Conservation (phyloP, 768 basidiomycete genomes). For the Cantharellus anzutake region DNA sequence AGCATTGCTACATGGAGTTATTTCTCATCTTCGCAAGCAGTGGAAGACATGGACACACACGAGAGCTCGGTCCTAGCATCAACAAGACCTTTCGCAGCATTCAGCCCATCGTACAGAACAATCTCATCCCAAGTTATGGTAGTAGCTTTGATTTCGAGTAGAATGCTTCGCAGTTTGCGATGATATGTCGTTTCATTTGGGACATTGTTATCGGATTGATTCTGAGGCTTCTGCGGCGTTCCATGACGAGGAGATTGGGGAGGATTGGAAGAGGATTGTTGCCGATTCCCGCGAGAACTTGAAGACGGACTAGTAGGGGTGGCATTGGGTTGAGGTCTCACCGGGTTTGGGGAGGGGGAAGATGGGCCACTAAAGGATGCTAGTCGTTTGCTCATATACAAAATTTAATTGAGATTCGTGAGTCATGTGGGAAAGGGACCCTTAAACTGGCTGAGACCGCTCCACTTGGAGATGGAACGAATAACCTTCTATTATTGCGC, state of each 20-base stretch:
- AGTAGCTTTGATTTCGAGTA: slow-evolving; percentile 46
- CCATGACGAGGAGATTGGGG: slow-evolving; percentile 21
- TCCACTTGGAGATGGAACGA: background rate
- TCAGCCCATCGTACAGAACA: slow-evolving; percentile 59
- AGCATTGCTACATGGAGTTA: slow-evolving; percentile 24
- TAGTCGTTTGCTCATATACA: slow-evolving; percentile 33
- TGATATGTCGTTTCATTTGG: slow-evolving; percentile 74
- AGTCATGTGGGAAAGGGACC: too few relatives aligned
- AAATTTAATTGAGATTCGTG: too few relatives aligned
- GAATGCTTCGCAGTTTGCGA: slow-evolving; percentile 43
- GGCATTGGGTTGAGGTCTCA: slow-evolving; percentile 20
- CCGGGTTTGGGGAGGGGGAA: slow-evolving; percentile 50
- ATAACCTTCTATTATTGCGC: background rate
- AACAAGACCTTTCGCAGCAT: slow-evolving; percentile 47
- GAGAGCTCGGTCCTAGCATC: slow-evolving; percentile 73
- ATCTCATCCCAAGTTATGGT: slow-evolving; percentile 71
- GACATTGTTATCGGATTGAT: slow-evolving; percentile 6
- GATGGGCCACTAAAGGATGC: slow-evolving; percentile 70
- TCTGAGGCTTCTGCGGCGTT: slow-evolving; percentile 16
- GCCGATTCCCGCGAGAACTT: too few relatives aligned
- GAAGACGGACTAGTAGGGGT: too few relatives aligned
- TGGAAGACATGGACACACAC: slow-evolving; percentile 24
- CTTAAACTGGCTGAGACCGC: too few relatives aligned
- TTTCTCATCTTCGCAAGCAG: slow-evolving; percentile 13
- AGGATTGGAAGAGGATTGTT: too few relatives aligned